phyloP scores from a whole-genome alignment of 2,329 filamentous ascomycete species.

The Aspergillus uvarum region DNA sequence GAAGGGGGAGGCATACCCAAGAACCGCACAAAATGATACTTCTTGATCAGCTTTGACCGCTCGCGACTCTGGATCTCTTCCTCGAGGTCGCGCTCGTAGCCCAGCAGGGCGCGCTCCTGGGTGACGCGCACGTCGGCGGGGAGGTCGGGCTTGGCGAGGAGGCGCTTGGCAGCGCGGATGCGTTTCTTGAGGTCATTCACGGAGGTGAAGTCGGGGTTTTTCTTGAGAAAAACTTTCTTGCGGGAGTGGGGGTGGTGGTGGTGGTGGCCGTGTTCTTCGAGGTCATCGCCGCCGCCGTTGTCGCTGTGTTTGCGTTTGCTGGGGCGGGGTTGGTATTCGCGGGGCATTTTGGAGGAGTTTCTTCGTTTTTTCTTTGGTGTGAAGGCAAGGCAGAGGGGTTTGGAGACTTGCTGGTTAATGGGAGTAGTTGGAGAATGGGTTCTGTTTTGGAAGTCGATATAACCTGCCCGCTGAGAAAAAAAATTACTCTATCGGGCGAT shows the following conservation, averaged over 20 bases:
- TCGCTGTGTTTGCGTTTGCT: conserved; percentile 33
- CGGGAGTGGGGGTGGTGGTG: conserved; percentile 4
- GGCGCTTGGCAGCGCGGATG: conserved; percentile 56
- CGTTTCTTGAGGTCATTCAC: conserved; percentile 55
- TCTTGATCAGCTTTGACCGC: conserved; percentile 57
- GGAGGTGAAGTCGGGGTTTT: conserved; percentile 34
- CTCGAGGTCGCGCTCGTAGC: conserved; percentile 56
- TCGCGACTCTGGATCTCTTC: conserved; percentile 51
- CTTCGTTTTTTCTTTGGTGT: background rate
- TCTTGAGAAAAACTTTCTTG: conserved; percentile 29
- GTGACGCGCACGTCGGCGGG: conserved; percentile 57
- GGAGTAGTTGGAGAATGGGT: background rate
- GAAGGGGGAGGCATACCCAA: conserved; percentile 44
- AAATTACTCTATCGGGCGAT: background rate
- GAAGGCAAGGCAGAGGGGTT: background rate
- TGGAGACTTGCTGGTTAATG: background rate
- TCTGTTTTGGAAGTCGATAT: background rate
- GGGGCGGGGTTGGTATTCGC: conserved; percentile 17
- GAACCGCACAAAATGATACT: conserved; percentile 67
- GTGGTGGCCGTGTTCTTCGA: conserved; percentile 15
- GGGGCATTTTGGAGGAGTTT: conserved; percentile 13
- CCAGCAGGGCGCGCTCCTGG: conserved; percentile 59
- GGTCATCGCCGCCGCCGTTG: conserved; percentile 25
- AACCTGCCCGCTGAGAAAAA: background rate
- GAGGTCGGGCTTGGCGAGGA: conserved; percentile 51